A percentile compares a stretch with the other conserved stretches of the same genome.
These are phyloP conservation scores for Hura crepitans DNA, from an alignment of 441 rosid genomes.

Conservation along the genomic window DNA sequence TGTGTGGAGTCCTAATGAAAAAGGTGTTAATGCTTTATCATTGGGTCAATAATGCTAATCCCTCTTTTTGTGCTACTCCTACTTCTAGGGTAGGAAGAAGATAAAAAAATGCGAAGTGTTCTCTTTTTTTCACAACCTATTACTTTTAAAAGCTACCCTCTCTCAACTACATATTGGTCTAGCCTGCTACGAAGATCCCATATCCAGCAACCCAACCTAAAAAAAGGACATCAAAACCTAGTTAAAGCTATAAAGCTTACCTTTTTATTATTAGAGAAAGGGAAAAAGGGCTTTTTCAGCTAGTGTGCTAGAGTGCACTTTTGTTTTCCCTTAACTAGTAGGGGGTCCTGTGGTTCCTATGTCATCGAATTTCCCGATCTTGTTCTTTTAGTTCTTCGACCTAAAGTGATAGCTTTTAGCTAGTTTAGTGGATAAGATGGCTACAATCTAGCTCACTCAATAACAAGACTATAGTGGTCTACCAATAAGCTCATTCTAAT, in stretches of 20 bases:
- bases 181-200: too few relatives aligned
- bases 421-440: conserved; percentile 6
- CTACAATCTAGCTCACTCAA: background rate
- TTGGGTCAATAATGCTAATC: conserved; percentile 26
- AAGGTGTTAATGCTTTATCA: conserved; percentile 21
- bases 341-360: background rate
- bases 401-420: conserved; percentile 1
- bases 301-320: too few relatives aligned
- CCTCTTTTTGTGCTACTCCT: conserved; percentile 20
- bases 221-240: too few relatives aligned
- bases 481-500: conserved; percentile 14
- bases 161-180: too few relatives aligned
- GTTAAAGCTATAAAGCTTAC: too few relatives aligned
- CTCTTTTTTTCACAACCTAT: too few relatives aligned
- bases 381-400: conserved; percentile 3
- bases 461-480: conserved; percentile 7
- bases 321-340: too few relatives aligned
- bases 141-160: too few relatives aligned
- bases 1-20: too few relatives aligned
- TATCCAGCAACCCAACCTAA: too few relatives aligned
- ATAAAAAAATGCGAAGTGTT: conserved; percentile 2
- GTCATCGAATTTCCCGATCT: background rate
- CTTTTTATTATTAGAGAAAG: too few relatives aligned
- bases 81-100: conserved; percentile 16
- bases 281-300: too few relatives aligned